A percentile compares a stretch with the other conserved stretches of the same genome.
Evolutionary conservation across 106 monocot genomes (phyloP).

Genomic region (Iris macrosiphon): DNA sequence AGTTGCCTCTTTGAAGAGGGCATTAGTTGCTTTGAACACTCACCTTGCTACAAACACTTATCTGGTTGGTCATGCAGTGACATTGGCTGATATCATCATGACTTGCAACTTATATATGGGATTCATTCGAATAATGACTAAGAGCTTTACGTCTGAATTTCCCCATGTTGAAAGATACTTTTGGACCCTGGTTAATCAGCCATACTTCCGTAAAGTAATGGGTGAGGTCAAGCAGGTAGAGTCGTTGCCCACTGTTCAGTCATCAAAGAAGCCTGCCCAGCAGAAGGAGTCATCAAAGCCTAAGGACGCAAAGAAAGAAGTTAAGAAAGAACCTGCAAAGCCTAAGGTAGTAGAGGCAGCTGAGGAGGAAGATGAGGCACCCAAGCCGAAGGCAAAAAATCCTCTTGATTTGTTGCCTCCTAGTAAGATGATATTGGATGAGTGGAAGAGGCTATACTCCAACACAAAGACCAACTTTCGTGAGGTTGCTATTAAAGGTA

Average conservation of each 20-base stretch:
- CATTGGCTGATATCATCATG: constrained; percentile 81
- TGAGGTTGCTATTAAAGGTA: constrained; percentile 95
- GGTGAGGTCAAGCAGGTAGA: constrained; percentile 72
- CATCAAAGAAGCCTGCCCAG: constrained; percentile 33
- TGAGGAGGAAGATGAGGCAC: constrained; percentile 67
- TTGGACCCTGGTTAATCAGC: constrained; percentile 86
- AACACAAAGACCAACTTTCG: constrained; percentile 93
- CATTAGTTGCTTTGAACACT: constrained; percentile 48
- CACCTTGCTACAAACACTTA: constrained; percentile 69
- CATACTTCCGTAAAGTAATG: constrained; percentile 52
- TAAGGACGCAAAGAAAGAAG: constrained; percentile 41
- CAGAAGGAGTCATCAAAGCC: constrained; percentile 45
- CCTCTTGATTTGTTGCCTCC: constrained; percentile 80
- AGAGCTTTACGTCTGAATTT: constrained; percentile 73
- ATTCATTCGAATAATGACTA: constrained; percentile 47
- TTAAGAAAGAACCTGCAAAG: constrained; percentile 39
- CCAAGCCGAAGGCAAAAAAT: constrained; percentile 79
- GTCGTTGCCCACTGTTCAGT: constrained; percentile 41
- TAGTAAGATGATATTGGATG: constrained; percentile 88
- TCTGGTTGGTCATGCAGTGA: constrained; percentile 75
- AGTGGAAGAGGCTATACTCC: constrained; percentile 95
- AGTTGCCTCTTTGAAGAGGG: constrained; percentile 54
- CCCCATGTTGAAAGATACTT: constrained; percentile 90
- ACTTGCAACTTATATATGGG: constrained; percentile 61
- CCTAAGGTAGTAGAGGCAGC: constrained; percentile 42